Conservation (phyloP, 805 yeast species). For the Candida caryicola region DNA sequence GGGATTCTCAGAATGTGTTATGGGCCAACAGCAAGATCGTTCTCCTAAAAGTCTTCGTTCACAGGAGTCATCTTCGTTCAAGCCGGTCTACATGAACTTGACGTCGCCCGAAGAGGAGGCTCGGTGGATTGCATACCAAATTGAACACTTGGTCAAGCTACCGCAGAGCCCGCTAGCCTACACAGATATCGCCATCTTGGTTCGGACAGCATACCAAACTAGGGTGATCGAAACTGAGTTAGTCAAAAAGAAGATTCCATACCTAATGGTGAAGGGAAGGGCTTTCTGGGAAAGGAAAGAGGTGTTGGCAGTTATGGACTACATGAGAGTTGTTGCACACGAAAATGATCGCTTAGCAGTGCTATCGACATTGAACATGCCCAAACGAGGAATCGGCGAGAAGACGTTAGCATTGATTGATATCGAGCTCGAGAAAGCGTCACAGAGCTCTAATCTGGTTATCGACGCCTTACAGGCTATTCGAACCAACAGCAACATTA, state of each 20-base stretch:
- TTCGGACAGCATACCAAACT: constrained; percentile 62
- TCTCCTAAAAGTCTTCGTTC: constrained; percentile 44
- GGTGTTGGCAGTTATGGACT: constrained; percentile 58
- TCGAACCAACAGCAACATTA: constrained; percentile 4
- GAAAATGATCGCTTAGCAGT: constrained; percentile 60
- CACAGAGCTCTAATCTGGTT: constrained; percentile 5
- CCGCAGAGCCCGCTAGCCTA: constrained; percentile 44
- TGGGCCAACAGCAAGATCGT: constrained; percentile 57
- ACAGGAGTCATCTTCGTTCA: constrained; percentile 39
- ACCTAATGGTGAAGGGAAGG: constrained; percentile 64
- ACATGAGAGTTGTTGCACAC: constrained; percentile 59
- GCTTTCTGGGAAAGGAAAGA: constrained; percentile 81
- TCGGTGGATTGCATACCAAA: constrained; percentile 52
- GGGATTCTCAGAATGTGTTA: constrained; percentile 58
- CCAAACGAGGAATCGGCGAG: constrained; percentile 67
- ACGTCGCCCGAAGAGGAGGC: constrained; percentile 54
- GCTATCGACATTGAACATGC: constrained; percentile 54
- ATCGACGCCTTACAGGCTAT: constrained; percentile 10
- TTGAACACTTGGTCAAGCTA: constrained; percentile 44
- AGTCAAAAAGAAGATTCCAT: constrained; percentile 55
- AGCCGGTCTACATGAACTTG: constrained; percentile 46
- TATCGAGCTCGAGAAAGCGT: constrained; percentile 3
- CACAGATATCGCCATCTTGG: constrained; percentile 70
- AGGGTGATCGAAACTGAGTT: constrained; percentile 64
- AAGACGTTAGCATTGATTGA: constrained; percentile 42